These are phyloP conservation scores for Taphrina communis DNA, from an alignment of 1,139 yeast species.

Conservation along the genomic window DNA sequence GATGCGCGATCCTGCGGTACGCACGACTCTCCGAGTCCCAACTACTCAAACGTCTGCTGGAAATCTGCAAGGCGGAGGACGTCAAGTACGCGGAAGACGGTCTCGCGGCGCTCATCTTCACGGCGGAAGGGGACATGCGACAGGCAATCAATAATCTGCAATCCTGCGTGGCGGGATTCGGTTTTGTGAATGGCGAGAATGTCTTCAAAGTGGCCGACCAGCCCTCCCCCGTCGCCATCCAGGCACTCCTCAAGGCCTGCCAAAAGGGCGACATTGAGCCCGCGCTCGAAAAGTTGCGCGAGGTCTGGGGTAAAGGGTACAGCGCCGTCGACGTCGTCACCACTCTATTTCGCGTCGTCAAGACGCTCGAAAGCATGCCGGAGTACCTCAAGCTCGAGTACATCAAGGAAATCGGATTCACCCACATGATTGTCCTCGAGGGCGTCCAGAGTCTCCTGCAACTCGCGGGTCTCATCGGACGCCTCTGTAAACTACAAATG, in stretches of 20 bases:
- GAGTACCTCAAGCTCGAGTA: slow-evolving; percentile 74
- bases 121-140: slow-evolving; percentile 99
- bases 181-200: slow-evolving; percentile 83
- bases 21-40: slow-evolving; percentile 82
- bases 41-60: slow-evolving; percentile 74
- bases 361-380: slow-evolving; percentile 64
- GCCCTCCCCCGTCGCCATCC: slow-evolving; percentile 90
- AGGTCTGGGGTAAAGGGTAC: slow-evolving; percentile 87
- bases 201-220: slow-evolving; percentile 95
- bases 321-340: slow-evolving; percentile 92
- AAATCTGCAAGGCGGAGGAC: slow-evolving; percentile 70
- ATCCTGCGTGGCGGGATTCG: slow-evolving; percentile 92
- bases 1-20: slow-evolving; percentile 93
- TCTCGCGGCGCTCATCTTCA: slow-evolving; percentile 87
- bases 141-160: slow-evolving; percentile 95
- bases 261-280: slow-evolving; percentile 62
- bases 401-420: slow-evolving; percentile 56
- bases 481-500: slow-evolving; percentile 53
- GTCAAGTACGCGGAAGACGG: slow-evolving; percentile 89
- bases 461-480: slow-evolving; percentile 79
- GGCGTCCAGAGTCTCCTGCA: slow-evolving; percentile 91
- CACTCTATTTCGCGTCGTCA: slow-evolving; percentile 85
- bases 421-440: slow-evolving; percentile 77
- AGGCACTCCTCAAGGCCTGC: slow-evolving; percentile 70
- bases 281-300: slow-evolving; percentile 69